Evolutionary conservation across 2,329 filamentous ascomycete genomes (phyloP).

Genomic region (Colletotrichum salicis): DNA sequence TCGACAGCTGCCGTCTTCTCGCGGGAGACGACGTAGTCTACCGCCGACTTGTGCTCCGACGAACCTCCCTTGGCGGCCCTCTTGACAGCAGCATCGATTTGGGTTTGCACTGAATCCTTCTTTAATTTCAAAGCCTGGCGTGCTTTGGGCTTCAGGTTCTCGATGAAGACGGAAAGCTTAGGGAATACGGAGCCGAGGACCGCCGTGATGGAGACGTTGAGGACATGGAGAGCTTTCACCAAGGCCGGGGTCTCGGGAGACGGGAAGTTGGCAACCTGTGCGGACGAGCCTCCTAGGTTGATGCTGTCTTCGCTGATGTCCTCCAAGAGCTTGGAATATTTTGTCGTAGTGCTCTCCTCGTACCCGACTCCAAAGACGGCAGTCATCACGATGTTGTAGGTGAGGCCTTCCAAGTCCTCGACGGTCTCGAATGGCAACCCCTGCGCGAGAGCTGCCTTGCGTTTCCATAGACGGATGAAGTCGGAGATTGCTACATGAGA

Average conservation of each 20-base stretch:
- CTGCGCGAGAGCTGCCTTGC: not conserved
- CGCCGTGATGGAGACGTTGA: not conserved
- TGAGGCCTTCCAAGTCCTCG: not conserved
- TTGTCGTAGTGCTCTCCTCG: not conserved
- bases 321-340: not conserved
- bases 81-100: not conserved
- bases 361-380: not conserved
- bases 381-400: conserved; percentile 4
- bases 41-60: not conserved
- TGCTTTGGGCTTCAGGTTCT: not conserved
- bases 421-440: not conserved
- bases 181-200: not conserved
- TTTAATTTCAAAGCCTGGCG: not conserved
- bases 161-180: not conserved
- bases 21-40: conserved; percentile 7
- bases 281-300: not conserved
- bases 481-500: not conserved
- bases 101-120: not conserved
- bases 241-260: not conserved
- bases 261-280: not conserved
- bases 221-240: not conserved
- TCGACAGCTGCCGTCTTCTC: not conserved
- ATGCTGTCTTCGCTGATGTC: no score
- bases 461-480: not conserved
- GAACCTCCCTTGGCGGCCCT: not conserved